Conservation (phyloP, 352 stramenopile species). For the Phytophthora capsici region DNA sequence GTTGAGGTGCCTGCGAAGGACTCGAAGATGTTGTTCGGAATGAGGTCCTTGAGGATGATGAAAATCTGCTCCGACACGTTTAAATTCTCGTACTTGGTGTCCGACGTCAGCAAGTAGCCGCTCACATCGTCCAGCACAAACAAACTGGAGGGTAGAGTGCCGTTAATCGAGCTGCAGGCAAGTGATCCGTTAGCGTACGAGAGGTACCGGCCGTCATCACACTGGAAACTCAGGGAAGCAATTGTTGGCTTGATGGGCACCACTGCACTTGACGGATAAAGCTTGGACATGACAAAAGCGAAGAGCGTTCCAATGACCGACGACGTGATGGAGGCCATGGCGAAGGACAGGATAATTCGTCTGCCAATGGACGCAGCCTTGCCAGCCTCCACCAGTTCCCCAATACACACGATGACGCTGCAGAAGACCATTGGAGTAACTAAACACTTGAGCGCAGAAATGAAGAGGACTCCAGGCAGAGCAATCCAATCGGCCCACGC, state of each 20-base stretch:
- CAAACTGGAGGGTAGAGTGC: slow-evolving; percentile 31
- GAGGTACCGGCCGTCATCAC: slow-evolving; percentile 53
- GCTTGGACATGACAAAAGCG: slow-evolving; percentile 51
- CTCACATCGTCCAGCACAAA: slow-evolving; percentile 68
- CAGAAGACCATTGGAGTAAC: slow-evolving; percentile 78
- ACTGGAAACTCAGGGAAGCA: slow-evolving; percentile 50
- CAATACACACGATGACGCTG: slow-evolving; percentile 66
- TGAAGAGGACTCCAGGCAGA: slow-evolving; percentile 68
- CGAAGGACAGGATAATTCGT: slow-evolving; percentile 56
- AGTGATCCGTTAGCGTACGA: slow-evolving; percentile 46
- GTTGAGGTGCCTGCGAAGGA: slow-evolving; percentile 62
- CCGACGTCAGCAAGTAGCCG: slow-evolving; percentile 45
- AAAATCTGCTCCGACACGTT: slow-evolving; percentile 78
- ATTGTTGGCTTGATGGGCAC: slow-evolving; percentile 29
- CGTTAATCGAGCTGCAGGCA: slow-evolving; percentile 46
- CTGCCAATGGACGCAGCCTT: slow-evolving; percentile 60
- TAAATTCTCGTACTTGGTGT: slow-evolving; percentile 49
- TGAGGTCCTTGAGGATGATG: slow-evolving; percentile 62
- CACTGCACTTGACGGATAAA: slow-evolving; percentile 38
- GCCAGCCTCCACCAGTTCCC: slow-evolving; percentile 58
- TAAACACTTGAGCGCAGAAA: slow-evolving; percentile 67
- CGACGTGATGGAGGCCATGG: slow-evolving; percentile 51
- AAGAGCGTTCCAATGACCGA: slow-evolving; percentile 52
- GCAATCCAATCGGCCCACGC: slow-evolving; percentile 56
- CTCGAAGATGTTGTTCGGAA: slow-evolving; percentile 79